Percentiles rank a stretch among this genome's conserved stretches.
phyloP scores from a whole-genome alignment of 805 yeast genomes.

The Schwanniomyces pseudopolymorphus region DNA sequence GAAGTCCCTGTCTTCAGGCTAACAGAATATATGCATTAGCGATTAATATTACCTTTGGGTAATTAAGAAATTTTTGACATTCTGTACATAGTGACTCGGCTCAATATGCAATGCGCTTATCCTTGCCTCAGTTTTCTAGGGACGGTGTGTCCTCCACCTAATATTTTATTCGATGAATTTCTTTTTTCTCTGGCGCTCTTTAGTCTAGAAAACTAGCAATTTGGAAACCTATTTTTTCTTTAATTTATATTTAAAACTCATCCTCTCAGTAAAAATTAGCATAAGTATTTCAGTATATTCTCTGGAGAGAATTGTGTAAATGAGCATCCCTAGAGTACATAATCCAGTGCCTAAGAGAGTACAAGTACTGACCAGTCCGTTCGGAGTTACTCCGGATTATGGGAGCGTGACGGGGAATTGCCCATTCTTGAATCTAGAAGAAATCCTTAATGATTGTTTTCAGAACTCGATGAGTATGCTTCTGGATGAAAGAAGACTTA shows the following conservation, averaged over 20 bases:
- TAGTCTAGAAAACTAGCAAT: background rate
- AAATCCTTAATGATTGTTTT: slow-evolving; percentile 33
- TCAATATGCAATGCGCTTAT: background rate
- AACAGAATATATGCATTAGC: background rate
- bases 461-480: slow-evolving; percentile 20
- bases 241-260: background rate
- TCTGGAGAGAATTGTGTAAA: background rate
- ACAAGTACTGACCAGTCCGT: background rate
- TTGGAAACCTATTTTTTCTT: background rate
- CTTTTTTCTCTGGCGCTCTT: background rate
- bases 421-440: slow-evolving; percentile 19
- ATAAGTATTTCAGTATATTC: background rate
- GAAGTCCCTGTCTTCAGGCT: background rate
- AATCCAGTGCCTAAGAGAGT: background rate
- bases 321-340: background rate
- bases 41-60: background rate
- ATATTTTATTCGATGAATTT: background rate
- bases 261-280: background rate
- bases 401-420: background rate
- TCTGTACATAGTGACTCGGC: background rate
- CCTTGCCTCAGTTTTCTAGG: background rate
- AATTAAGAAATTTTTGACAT: background rate
- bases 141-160: background rate
- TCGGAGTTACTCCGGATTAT: background rate
- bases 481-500: slow-evolving; percentile 11